A percentile compares a stretch with the other conserved stretches of the same genome.
Conservation (phyloP, 352 stramenopile genomes). For the Pythium dissimile region DNA sequence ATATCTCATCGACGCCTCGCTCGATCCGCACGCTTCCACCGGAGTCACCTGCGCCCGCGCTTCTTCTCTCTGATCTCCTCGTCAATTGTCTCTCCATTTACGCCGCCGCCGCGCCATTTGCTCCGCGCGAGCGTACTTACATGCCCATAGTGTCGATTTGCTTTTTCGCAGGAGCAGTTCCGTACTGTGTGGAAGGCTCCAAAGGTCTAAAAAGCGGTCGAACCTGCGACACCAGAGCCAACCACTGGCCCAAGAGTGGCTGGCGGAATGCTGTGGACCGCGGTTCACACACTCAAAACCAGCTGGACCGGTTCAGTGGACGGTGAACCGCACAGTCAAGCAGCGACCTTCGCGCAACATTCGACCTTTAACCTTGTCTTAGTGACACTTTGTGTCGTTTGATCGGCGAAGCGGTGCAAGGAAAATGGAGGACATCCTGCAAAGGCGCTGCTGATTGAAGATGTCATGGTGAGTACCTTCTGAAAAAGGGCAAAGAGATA, state of each 20-base stretch:
- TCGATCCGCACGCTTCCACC: not conserved
- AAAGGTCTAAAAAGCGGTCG: conserved; percentile 6
- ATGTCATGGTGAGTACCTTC: no score
- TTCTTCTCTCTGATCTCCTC: not conserved
- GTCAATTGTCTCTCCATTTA: not conserved
- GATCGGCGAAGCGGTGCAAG: not conserved
- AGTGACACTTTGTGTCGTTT: conserved; percentile 7
- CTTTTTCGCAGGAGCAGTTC: conserved; percentile 81
- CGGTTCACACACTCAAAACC: conserved; percentile 35
- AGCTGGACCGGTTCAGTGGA: conserved; percentile 29
- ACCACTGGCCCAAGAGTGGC: conserved; percentile 55
- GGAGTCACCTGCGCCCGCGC: not conserved
- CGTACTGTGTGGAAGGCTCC: conserved; percentile 58
- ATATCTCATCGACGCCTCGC: not conserved
- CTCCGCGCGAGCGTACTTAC: conserved; percentile 41
- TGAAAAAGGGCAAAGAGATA: no score
- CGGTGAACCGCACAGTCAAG: not conserved
- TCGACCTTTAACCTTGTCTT: not conserved
- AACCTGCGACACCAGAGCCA: conserved; percentile 50
- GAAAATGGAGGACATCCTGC: not conserved
- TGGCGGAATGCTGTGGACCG: conserved; percentile 6
- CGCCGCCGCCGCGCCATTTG: not conserved
- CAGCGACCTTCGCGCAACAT: conserved; percentile 36
- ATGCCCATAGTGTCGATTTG: conserved; percentile 75
- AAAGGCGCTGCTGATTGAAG: not conserved